These are phyloP conservation scores for Fusarium oxysporum DNA, from an alignment of 2,329 filamentous ascomycete species.

Conservation along the genomic window DNA sequence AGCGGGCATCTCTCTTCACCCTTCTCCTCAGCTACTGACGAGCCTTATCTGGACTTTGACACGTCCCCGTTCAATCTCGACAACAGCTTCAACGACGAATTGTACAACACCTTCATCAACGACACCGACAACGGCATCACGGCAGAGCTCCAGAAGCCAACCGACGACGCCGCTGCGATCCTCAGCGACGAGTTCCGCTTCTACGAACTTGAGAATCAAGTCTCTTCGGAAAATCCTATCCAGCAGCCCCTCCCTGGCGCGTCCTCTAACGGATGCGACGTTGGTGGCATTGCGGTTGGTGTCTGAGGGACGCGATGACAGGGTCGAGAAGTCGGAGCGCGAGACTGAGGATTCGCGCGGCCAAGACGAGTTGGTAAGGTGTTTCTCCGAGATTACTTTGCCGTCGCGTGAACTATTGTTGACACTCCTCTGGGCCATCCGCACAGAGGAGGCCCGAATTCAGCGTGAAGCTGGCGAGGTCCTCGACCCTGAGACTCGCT, in stretches of 20 bases:
- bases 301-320: conserved; percentile 66
- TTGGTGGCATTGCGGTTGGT: conserved; percentile 78
- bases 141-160: conserved; percentile 62
- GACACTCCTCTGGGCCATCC: conserved; percentile 60
- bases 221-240: conserved; percentile 74
- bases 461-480: conserved; percentile 33
- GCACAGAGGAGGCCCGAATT: conserved; percentile 56
- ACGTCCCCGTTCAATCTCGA: conserved; percentile 61
- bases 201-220: conserved; percentile 69
- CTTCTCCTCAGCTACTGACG: conserved; percentile 73
- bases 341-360: conserved; percentile 54
- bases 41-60: conserved; percentile 76
- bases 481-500: conserved; percentile 43
- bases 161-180: conserved; percentile 64
- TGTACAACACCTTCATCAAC: conserved; percentile 67
- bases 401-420: conserved; percentile 62
- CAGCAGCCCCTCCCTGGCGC: conserved; percentile 80
- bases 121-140: conserved; percentile 60
- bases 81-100: conserved; percentile 60
- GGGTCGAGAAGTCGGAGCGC: conserved; percentile 54
- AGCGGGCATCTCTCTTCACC: conserved; percentile 79
- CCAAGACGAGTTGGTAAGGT: conserved; percentile 51
- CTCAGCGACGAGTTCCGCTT: conserved; percentile 64
- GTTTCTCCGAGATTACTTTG: conserved; percentile 53
- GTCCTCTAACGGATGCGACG: conserved; percentile 80